A percentile compares a stretch with the other conserved stretches of the same genome.
These are phyloP conservation scores for Teratosphaeria nubilosa DNA, from an alignment of 2,329 filamentous ascomycete genomes.

Conservation along the genomic window DNA sequence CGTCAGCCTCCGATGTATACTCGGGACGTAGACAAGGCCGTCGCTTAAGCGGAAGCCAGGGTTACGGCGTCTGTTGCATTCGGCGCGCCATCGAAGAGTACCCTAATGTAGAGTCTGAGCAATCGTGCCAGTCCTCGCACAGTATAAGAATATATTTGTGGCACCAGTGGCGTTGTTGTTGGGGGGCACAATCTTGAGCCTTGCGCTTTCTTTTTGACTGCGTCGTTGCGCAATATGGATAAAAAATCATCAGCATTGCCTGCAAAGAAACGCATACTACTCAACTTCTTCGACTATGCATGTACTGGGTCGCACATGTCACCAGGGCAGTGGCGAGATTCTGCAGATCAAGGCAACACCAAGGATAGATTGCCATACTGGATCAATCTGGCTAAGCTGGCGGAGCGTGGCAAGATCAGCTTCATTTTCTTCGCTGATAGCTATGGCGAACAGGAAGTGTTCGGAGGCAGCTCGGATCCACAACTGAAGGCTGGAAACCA, in stretches of 20 bases:
- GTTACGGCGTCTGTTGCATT: not conserved
- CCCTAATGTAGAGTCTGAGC: too few relatives aligned
- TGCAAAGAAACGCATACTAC: not conserved
- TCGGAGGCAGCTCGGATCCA: conserved; percentile 52
- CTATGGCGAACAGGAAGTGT: conserved; percentile 58
- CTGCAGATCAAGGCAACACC: conserved; percentile 44
- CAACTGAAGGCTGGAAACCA: conserved; percentile 56
- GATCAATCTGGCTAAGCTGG: conserved; percentile 52
- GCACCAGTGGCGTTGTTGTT: not conserved
- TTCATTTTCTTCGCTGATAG: conserved; percentile 58
- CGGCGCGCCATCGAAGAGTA: too few relatives aligned
- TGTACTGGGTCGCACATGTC: conserved; percentile 44
- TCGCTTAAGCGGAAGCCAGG: too few relatives aligned
- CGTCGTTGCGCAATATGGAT: not conserved
- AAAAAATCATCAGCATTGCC: conserved; percentile 29
- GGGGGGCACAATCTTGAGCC: not conserved
- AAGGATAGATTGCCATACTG: conserved; percentile 54
- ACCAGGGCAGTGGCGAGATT: conserved; percentile 56
- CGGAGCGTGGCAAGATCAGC: conserved; percentile 54
- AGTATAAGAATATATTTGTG: not conserved
- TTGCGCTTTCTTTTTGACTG: too few relatives aligned
- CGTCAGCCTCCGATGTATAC: too few relatives aligned
- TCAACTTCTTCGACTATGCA: conserved; percentile 2
- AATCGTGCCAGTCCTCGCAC: too few relatives aligned
- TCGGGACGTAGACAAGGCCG: not conserved